Evolutionary conservation across 148 eudicot species (phyloP), one percentile per base, ranked within the genome.

Genomic region (Rhododendron griersonianum): DNA sequence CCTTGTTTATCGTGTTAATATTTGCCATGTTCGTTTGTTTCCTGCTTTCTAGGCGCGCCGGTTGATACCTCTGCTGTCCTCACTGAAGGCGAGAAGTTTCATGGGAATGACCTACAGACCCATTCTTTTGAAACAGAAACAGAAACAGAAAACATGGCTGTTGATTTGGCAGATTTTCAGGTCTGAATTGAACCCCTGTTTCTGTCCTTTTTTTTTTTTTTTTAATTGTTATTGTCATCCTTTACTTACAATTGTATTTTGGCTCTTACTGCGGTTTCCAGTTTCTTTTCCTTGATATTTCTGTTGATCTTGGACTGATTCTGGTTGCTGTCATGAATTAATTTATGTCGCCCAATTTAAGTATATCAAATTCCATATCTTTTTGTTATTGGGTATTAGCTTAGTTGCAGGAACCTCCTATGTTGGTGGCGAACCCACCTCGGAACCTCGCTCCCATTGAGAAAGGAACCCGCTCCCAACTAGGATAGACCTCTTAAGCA

Each of bases 11-110:
- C 23, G 28, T 81, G 21, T 81, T 53, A 50, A 86, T 47, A 81
- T 45, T 35, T 75, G 14, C 9, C 11, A 23, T 7, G 11, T 78
- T 15, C 50, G 63, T 74, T 61, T 73, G 73, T 84, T 73, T 78
- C 83, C 25, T 69, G 35, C n/a, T 35, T 90, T 88, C 86, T 94
- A 95, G 98, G 83, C 35, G 89, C 88, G 84, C 88, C 78, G 80
- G 90, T 33, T 48, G 81, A 85, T 65, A 71, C 63, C 81, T 85
- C 80, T 57, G 65, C 82, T 47, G 86, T 53, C 15, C 81, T 77
- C 86, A 87, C 87, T 88, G 89, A 88, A 77, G 89, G 77, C 45
- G 93, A 90, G 84, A 86, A 33, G 18, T 37, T 75, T 81, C 85
- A 83, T 2, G 89, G 78, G 37, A 88, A 71, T 85, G 51, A 85